Percentiles rank a stretch among this genome's conserved stretches.
Conservation (phyloP, 495 filamentous ascomycete genomes). For the Neurospora tetrasperma region DNA sequence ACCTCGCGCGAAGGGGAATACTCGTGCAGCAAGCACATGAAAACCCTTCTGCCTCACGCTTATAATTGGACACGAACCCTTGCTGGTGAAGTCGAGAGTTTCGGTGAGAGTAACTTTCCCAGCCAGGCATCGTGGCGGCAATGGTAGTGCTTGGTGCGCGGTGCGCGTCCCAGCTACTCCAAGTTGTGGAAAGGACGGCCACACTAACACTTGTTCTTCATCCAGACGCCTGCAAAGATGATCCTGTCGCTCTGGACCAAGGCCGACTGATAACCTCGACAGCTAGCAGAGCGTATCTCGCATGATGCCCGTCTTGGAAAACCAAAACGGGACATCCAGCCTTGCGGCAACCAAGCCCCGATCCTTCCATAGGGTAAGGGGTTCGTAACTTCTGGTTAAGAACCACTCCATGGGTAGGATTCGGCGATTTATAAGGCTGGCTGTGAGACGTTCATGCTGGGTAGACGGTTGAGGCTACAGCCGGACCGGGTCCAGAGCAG, state of each 20-base stretch:
- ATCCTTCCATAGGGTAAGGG: background rate
- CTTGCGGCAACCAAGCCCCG: background rate
- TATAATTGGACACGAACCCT: background rate
- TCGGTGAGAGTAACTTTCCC: background rate
- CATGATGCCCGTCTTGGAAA: background rate
- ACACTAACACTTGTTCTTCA: background rate
- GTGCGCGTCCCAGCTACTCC: background rate
- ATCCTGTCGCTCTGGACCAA: background rate
- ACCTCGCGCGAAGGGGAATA: background rate
- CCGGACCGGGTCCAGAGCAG: background rate
- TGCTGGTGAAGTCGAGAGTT: background rate
- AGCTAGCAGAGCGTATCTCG: background rate
- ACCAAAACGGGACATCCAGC: background rate
- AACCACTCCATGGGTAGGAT: background rate
- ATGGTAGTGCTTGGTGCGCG: background rate
- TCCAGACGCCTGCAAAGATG: background rate
- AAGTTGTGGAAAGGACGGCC: background rate
- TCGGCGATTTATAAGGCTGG: background rate
- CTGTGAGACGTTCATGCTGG: background rate
- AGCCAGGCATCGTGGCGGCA: background rate
- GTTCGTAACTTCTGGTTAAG: background rate
- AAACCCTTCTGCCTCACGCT: background rate
- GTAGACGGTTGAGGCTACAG: background rate
- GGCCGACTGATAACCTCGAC: background rate
- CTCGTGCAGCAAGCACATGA: background rate